A percentile compares a stretch with the other conserved stretches of the same genome.
Conservation (phyloP, 2,329 filamentous ascomycete species). For the Pseudopyrenochaeta lycopersici region DNA sequence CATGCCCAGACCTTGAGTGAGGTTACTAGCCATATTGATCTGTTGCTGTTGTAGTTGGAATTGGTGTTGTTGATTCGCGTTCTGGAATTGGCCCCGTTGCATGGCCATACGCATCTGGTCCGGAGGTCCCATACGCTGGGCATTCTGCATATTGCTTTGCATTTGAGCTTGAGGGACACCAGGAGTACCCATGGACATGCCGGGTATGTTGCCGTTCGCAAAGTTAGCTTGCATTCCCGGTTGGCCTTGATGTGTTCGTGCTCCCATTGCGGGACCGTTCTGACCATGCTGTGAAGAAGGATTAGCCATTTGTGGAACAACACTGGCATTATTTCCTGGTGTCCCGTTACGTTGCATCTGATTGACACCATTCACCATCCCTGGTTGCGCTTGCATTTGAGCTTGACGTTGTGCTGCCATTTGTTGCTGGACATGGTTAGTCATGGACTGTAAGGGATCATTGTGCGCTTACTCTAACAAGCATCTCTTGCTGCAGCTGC, state of each 20-base stretch:
- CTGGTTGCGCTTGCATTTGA: constrained; percentile 49
- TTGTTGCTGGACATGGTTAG: constrained; percentile 42
- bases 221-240: constrained; percentile 60
- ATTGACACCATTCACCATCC: constrained; percentile 47
- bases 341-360: constrained; percentile 55
- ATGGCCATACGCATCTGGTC: constrained; percentile 51
- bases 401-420: constrained; percentile 48
- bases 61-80: constrained; percentile 44
- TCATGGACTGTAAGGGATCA: not conserved
- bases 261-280: constrained; percentile 43
- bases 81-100: constrained; percentile 44
- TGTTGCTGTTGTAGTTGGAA: constrained; percentile 50
- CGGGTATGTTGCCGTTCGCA: constrained; percentile 59
- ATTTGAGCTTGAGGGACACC: constrained; percentile 75
- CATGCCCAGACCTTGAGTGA: constrained; percentile 43
- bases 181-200: constrained; percentile 62
- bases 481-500: constrained; percentile 66
- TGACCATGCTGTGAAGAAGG: constrained; percentile 38
- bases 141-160: constrained; percentile 65
- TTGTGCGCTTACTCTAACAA: constrained; percentile 52
- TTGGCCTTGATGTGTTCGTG: constrained; percentile 45
- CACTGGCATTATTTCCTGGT: constrained; percentile 44
- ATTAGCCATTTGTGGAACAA: constrained; percentile 42
- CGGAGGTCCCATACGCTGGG: constrained; percentile 65
- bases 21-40: constrained; percentile 47